Conservation (phyloP, 371 early-diverging fungal species). For the Syncephalastrum racemosum region DNA sequence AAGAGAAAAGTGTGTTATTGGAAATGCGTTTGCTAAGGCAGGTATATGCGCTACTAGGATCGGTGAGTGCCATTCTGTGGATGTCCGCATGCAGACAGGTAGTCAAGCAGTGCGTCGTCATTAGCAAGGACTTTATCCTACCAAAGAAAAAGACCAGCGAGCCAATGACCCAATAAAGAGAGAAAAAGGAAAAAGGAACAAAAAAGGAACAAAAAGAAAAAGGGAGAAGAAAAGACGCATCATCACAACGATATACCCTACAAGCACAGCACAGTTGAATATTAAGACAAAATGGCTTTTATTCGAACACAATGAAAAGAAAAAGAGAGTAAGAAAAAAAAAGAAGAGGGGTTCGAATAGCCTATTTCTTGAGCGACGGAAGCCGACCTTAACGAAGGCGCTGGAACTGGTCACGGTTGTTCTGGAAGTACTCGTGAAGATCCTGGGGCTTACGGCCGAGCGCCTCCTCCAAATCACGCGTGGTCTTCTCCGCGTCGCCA, state of each 20-base stretch:
- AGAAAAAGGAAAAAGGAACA: no score
- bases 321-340: background rate
- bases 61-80: slow-evolving; percentile 75
- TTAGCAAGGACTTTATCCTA: slow-evolving; percentile 36
- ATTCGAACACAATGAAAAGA: background rate
- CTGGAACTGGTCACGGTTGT: slow-evolving; percentile 41
- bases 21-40: background rate
- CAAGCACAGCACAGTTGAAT: no score
- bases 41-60: slow-evolving; percentile 43
- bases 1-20: background rate
- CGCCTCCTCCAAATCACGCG: slow-evolving; percentile 27
- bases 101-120: slow-evolving; percentile 35
- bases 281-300: no score
- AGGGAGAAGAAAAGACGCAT: no score
- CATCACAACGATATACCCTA: no score
- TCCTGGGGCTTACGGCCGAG: slow-evolving; percentile 31
- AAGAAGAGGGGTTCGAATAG: background rate
- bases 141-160: slow-evolving; percentile 15
- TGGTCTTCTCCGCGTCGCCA: slow-evolving; percentile 21
- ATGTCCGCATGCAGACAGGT: slow-evolving; percentile 68
- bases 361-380: no score
- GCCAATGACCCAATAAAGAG: background rate
- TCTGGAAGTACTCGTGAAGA: slow-evolving; percentile 31
- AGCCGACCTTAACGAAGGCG: slow-evolving; percentile 15
- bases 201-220: background rate